phyloP scores from a whole-genome alignment of 2,329 filamentous ascomycete species.

The Penicillium sp. region DNA sequence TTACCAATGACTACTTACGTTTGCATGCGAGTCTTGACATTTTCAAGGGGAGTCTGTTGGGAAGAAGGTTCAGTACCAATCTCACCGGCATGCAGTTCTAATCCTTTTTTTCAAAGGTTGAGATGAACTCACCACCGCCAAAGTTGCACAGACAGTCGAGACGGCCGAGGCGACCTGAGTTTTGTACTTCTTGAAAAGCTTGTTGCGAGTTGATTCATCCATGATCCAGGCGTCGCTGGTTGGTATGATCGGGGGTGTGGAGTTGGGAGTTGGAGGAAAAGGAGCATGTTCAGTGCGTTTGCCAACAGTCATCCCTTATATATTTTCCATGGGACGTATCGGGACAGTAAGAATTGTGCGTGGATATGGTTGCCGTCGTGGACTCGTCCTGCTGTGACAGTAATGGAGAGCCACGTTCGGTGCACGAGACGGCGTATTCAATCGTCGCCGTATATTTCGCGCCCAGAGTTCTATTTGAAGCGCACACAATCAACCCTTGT shows the following conservation, averaged over 20 bases:
- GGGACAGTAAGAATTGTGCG: background rate
- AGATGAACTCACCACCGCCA: constrained; percentile 37
- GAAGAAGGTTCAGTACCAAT: constrained; percentile 10
- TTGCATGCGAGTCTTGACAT: constrained; percentile 47
- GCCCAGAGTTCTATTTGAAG: background rate
- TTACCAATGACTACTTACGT: constrained; percentile 30
- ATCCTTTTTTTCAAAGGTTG: background rate
- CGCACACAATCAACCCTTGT: background rate
- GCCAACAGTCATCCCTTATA: constrained; percentile 34
- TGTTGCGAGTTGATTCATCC: constrained; percentile 38
- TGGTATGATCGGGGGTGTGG: constrained; percentile 30
- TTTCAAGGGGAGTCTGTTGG: constrained; percentile 42
- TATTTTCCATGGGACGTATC: constrained; percentile 25
- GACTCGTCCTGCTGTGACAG: no score
- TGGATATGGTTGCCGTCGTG: no score
- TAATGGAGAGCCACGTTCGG: background rate
- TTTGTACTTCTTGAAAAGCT: constrained; percentile 41
- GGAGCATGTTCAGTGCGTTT: constrained; percentile 38
- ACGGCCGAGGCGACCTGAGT: constrained; percentile 42
- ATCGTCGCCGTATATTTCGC: background rate
- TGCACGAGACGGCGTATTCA: background rate
- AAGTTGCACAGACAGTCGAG: constrained; percentile 41
- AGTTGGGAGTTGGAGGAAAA: constrained; percentile 29
- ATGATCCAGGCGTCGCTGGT: constrained; percentile 30
- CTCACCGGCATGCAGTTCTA: background rate